phyloP scores from a whole-genome alignment of 192 early-diverging fungal species.

The Coemansia sp. region DNA sequence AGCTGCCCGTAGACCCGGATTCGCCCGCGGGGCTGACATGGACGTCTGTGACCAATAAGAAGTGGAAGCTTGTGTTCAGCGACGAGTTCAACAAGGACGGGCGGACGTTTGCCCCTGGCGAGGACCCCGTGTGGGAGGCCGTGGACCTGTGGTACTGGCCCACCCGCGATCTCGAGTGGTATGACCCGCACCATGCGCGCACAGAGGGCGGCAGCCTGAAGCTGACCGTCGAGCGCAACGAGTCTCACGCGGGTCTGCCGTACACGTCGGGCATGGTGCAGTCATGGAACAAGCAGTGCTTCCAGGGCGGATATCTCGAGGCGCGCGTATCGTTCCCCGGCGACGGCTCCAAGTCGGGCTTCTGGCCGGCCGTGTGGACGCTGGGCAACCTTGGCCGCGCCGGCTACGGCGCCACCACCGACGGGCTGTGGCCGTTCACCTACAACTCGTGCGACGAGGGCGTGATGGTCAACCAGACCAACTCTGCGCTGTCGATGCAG shows the following conservation, averaged over 20 bases:
- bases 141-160: slow-evolving; percentile 58
- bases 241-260: slow-evolving; percentile 41
- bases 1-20: slow-evolving; percentile 50
- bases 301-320: slow-evolving; percentile 62
- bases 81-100: slow-evolving; percentile 60
- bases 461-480: slow-evolving; percentile 57
- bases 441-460: slow-evolving; percentile 56
- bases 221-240: slow-evolving; percentile 51
- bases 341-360: slow-evolving; percentile 45
- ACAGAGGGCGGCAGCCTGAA: slow-evolving; percentile 54
- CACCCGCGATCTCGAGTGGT: slow-evolving; percentile 56
- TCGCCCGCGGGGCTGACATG: slow-evolving; percentile 38
- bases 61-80: slow-evolving; percentile 58
- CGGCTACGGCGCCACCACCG: slow-evolving; percentile 58
- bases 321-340: slow-evolving; percentile 57
- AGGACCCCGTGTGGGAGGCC: slow-evolving; percentile 58
- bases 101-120: slow-evolving; percentile 54
- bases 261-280: slow-evolving; percentile 62
- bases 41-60: slow-evolving; percentile 39
- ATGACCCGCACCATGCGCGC: slow-evolving; percentile 51
- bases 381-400: slow-evolving; percentile 60
- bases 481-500: slow-evolving; percentile 53
- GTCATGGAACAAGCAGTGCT: slow-evolving; percentile 65
- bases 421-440: slow-evolving; percentile 58
- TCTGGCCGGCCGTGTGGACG: slow-evolving; percentile 60